These are phyloP conservation scores for Maudiozyma barnettii DNA, from an alignment of 805 yeast genomes.

Conservation along the genomic window DNA sequence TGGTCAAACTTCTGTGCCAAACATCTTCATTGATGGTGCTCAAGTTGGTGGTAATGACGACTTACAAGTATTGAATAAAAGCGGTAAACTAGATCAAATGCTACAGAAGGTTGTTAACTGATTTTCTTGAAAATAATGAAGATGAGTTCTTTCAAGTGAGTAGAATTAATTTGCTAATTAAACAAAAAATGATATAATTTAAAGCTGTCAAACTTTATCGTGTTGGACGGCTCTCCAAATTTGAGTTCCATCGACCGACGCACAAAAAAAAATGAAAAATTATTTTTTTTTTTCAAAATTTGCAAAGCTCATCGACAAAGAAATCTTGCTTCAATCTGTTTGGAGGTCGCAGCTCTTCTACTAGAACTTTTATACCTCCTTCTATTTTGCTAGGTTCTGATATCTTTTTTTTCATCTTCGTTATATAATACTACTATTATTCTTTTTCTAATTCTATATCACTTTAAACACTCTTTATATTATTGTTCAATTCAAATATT, in stretches of 20 bases:
- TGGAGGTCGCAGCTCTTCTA: neutral
- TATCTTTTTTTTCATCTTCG: neutral
- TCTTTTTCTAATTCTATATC: no score
- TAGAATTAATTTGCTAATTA: no score
- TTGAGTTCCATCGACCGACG: neutral
- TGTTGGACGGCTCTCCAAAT: neutral
- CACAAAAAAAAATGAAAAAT: neutral
- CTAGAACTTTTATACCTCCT: neutral
- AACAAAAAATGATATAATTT: no score
- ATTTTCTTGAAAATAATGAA: no score
- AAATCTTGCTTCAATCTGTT: neutral
- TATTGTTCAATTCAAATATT: no score
- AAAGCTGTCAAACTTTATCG: neutral
- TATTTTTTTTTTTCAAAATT: neutral
- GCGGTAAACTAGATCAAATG: constrained; percentile 46
- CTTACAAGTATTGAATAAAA: constrained; percentile 57
- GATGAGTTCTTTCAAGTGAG: neutral
- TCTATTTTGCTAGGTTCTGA: neutral
- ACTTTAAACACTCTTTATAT: no score
- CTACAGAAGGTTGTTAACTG: constrained; percentile 8
- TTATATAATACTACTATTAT: no score
- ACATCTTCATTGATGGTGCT: constrained; percentile 78
- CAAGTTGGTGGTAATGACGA: constrained; percentile 96
- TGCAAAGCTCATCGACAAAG: neutral
- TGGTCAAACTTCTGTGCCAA: constrained; percentile 92